Evolutionary conservation across 139 green algal species (phyloP).

Genomic region (Chlamydomonas sp.): DNA sequence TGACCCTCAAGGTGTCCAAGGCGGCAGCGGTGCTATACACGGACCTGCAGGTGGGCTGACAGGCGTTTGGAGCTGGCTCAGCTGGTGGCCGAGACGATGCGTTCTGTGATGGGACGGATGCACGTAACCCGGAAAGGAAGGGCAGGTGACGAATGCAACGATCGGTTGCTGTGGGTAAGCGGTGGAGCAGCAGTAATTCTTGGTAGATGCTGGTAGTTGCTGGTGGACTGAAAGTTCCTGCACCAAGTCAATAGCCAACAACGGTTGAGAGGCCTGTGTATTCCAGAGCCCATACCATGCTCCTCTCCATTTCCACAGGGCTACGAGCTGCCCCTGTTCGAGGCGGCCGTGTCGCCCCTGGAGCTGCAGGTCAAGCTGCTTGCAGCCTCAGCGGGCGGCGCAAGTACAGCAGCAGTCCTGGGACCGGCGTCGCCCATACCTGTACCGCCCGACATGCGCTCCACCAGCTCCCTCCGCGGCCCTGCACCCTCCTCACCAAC

Average conservation of each 20-base stretch:
- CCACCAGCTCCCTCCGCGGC: too few relatives aligned
- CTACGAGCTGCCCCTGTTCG: slow-evolving; percentile 27
- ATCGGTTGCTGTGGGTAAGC: not conserved
- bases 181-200: not conserved
- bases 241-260: too few relatives aligned
- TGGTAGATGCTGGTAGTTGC: too few relatives aligned
- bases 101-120: too few relatives aligned
- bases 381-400: not conserved
- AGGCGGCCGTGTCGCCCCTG: slow-evolving; percentile 16
- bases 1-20: slow-evolving; percentile 15
- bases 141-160: not conserved
- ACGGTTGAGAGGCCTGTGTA: not conserved
- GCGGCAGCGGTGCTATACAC: slow-evolving; percentile 35
- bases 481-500: too few relatives aligned
- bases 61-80: too few relatives aligned
- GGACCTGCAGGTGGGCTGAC: not conserved
- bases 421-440: too few relatives aligned
- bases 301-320: not conserved
- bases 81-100: too few relatives aligned
- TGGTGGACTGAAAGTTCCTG: too few relatives aligned
- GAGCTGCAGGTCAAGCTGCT: slow-evolving; percentile 15
- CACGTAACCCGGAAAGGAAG: too few relatives aligned
- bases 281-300: not conserved
- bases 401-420: not conserved
- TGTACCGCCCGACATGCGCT: too few relatives aligned